Percentiles rank a stretch among this genome's conserved stretches.
phyloP scores from a whole-genome alignment of 441 rosid genomes.

The Eugenia klotzschiana region DNA sequence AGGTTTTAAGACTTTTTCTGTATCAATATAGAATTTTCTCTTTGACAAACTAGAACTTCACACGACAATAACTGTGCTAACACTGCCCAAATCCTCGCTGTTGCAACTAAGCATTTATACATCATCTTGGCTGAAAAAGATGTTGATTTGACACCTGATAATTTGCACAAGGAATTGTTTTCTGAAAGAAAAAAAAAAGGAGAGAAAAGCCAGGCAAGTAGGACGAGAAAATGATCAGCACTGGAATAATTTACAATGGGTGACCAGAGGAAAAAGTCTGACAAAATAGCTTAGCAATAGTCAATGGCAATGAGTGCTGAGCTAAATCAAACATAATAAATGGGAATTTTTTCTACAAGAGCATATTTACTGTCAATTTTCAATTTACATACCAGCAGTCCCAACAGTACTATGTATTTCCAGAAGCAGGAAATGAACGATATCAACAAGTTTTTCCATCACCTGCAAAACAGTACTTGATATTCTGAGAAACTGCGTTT shows the following conservation, averaged over 20 bases:
- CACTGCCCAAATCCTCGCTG: background rate
- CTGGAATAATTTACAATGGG: background rate
- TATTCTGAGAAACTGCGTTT: background rate
- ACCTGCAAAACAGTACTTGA: slow-evolving; percentile 38
- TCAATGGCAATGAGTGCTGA: background rate
- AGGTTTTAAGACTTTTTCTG: background rate
- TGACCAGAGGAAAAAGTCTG: background rate
- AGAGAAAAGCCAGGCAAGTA: background rate
- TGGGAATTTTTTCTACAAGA: background rate
- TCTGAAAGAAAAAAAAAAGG: background rate
- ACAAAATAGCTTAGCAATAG: background rate
- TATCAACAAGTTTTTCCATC: slow-evolving; percentile 93
- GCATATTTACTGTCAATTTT: background rate
- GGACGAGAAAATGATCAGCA: background rate
- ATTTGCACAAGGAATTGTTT: background rate
- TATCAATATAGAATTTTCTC: background rate
- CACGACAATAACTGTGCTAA: background rate
- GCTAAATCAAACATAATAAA: background rate
- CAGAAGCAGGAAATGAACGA: slow-evolving; percentile 85
- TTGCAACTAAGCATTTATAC: background rate
- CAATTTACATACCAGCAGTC: slow-evolving; percentile 45
- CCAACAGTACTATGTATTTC: slow-evolving; percentile 85
- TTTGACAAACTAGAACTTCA: background rate
- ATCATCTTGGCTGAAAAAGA: background rate
- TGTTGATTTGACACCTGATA: background rate